Base-by-base conservation (phyloP, 139 green algal species). In the Dunaliella sp. region DNA sequence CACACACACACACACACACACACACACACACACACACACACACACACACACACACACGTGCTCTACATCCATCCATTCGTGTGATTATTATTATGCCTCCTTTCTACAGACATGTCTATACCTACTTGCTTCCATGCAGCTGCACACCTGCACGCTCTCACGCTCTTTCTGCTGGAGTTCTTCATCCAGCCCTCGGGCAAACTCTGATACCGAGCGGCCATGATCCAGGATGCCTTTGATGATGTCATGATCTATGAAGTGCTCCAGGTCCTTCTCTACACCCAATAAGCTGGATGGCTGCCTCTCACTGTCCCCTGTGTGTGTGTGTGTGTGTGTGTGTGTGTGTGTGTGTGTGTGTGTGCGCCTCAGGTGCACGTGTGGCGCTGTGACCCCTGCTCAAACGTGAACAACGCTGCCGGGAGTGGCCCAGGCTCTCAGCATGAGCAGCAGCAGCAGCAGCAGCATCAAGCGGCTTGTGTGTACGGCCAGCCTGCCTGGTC, bases 111-210 rank as follows among this genome's bases (percentile, higher is more conserved):
- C n/a, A 65, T 65, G 48, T 16, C 7, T 16, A 65, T 16, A 65
- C 48, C 48, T 7, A 65, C 48, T 16, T 36, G 73, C 12, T 33
- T 24, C 25, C 36, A 83, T 58, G 31, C 59, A 24, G 31, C 0
- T 59, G 1, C 38, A 35, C 76, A 80, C 81, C 89, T 98, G 91
- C 30, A 99, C 98, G n/a, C 91, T 95, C 78, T 97, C 95, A 65
- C 97, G n/a, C n/a, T n/a, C 97, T 33, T 95, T 95, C n/a, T 91
- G 87, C 0, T 93, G 87, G 80, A 99, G 91, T 86, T 95, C 93
- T 34, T 94, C 92, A 26, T 98, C 97, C 26, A 98, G 94, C 65
- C 97, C 93, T 3, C 88, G 85, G 26, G 92, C 92, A 84, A 96
- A 97, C 87, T 97, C 92, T 38, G 93, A 92, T 0, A 97, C 88